A percentile compares a stretch with the other conserved stretches of the same genome.
phyloP scores from a whole-genome alignment of 2,329 filamentous ascomycete genomes.

The Parastagonospora nodorum region DNA sequence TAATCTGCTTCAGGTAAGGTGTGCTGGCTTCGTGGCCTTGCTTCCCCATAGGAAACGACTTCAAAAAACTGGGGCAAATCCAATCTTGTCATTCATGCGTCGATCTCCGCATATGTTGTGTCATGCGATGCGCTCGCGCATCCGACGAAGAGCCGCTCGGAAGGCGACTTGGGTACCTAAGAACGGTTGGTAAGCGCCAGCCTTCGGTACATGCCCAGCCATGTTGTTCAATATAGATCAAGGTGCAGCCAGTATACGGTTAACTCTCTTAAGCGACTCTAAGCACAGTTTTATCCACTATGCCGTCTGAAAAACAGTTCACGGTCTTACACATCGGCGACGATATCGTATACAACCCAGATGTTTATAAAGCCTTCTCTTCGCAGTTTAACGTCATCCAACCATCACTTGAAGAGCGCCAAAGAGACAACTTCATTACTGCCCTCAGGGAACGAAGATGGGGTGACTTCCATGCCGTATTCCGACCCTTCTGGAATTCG shows the following conservation, averaged over 20 bases:
- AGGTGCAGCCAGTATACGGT: no score
- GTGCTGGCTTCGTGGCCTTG: no score
- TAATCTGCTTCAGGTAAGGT: not conserved
- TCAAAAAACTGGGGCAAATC: no score
- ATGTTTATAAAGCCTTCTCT: conserved; percentile 35
- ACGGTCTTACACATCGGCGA: conserved; percentile 46
- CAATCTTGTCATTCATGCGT: not conserved
- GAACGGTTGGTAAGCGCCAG: no score
- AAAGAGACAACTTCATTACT: conserved; percentile 35
- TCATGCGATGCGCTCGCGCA: not conserved
- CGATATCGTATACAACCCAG: conserved; percentile 44
- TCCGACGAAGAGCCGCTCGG: not conserved
- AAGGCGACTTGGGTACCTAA: not conserved
- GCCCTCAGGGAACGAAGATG: conserved; percentile 38
- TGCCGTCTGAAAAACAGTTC: not conserved
- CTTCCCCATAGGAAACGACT: no score
- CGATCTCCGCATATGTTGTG: not conserved
- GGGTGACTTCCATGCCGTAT: conserved; percentile 48
- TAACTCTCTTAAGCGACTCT: not conserved
- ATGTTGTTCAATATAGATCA: no score
- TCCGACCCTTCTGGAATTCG: conserved; percentile 60
- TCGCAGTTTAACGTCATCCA: conserved; percentile 30
- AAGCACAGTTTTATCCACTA: not conserved
- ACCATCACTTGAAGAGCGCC: conserved; percentile 17
- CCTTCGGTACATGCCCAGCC: no score